A percentile compares a stretch with the other conserved stretches of the same genome.
These are phyloP conservation scores for Hyaloperonospora arabidopsidis DNA, from an alignment of 352 stramenopile species.

Conservation along the genomic window DNA sequence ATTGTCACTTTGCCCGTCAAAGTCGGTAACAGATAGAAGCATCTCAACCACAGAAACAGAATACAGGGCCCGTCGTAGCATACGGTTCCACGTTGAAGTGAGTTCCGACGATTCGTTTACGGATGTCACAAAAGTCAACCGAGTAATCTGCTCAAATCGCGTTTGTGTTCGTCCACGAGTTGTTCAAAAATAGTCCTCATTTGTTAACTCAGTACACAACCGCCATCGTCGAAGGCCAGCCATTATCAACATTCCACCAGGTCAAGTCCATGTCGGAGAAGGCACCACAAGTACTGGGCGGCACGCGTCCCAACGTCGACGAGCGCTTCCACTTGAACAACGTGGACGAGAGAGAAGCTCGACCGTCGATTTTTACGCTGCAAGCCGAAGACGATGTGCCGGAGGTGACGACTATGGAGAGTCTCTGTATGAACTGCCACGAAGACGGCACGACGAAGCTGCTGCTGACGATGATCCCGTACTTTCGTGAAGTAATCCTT, in stretches of 20 bases:
- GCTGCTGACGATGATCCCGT: conserved; percentile 89
- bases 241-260: not conserved
- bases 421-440: conserved; percentile 87
- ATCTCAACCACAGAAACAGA: no score
- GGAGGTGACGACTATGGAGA: conserved; percentile 60
- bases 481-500: conserved; percentile 92
- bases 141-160: no score
- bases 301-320: conserved; percentile 49
- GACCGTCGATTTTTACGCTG: conserved; percentile 33
- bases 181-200: no score
- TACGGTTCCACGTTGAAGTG: no score
- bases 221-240: not conserved
- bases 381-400: conserved; percentile 48
- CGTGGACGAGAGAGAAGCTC: conserved; percentile 18
- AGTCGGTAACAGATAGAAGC: no score
- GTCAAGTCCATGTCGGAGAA: conserved; percentile 46
- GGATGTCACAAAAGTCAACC: no score
- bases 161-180: no score
- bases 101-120: no score
- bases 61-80: no score
- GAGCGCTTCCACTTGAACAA: conserved; percentile 41
- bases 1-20: no score
- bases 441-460: conserved; percentile 83
- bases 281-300: conserved; percentile 44
- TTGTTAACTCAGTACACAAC: no score